Base-by-base conservation (phyloP, 192 early-diverging fungal genomes). In the Backusella macrospora region DNA sequence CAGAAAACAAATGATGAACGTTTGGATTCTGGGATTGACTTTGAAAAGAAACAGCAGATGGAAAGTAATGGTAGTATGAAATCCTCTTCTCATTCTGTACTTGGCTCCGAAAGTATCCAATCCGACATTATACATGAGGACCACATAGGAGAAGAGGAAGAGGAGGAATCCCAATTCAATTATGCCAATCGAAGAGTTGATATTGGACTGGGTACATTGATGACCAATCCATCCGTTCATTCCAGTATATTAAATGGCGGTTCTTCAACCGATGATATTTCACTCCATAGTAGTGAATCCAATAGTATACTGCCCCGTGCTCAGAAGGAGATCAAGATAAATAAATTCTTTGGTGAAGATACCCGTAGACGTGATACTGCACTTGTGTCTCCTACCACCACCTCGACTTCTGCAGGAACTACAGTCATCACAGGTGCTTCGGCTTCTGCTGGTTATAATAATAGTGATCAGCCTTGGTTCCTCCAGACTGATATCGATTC, bases 271-370 rank as follows among this genome's bases (percentile, higher is more conserved):
- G 52, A 59, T 4, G 52, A 59, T 5, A 18, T 59, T 3, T 26
- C 42, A 43, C 42, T 43, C 9, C 2, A 46, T 14, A 46, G 21
- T 10, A 59, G 65, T 13, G 65, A 66, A 13, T 21, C 40, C 4
- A 34, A 34, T 34, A 34, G 29, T 34, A 63, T 29, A 5, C 16
- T 16, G 3, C 18, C 16, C 1, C 34, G 38, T 12, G 5, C 39
- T 1, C 65, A n/a, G 10, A 68, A 67, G 4, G 71, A 80, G 7
- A 72, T 69, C 18, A 90, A 90, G 70, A 67, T 90, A 7, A 81
- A 81, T 49, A 86, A 85, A 47, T 88, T 90, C 79, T 90, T 90
- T 84, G 86, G 86, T 13, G 88, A 87, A 45, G 87, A 90, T 70
- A 71, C 71, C 1, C 72, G 64, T 42, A 48, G 65, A 18, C 40